These are phyloP conservation scores for Neonectria coccinea DNA, from an alignment of 2,329 filamentous ascomycete species.

Conservation along the genomic window DNA sequence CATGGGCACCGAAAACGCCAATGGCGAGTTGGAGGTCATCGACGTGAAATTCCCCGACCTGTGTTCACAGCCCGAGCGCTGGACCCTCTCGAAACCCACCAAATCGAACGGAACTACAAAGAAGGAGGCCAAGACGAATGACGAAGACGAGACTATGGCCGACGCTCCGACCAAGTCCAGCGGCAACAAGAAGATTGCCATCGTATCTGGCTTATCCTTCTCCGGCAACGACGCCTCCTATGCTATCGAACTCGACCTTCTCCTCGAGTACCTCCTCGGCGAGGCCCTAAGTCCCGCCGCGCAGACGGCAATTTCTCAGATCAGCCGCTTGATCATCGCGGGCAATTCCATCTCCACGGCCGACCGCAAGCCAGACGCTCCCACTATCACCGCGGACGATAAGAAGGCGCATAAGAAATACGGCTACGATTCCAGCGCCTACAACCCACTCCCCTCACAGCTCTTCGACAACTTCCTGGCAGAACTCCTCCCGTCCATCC, in stretches of 20 bases:
- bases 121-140: conserved; percentile 50
- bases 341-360: conserved; percentile 88
- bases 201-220: conserved; percentile 90
- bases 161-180: conserved; percentile 50
- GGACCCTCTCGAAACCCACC: conserved; percentile 72
- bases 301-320: conserved; percentile 71
- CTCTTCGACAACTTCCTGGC: conserved; percentile 87
- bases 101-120: conserved; percentile 46
- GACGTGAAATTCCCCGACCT: conserved; percentile 91
- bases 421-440: conserved; percentile 89
- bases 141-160: conserved; percentile 69
- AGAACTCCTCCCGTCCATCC: conserved; percentile 84
- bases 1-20: conserved; percentile 90
- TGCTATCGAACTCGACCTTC: conserved; percentile 78
- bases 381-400: conserved; percentile 54
- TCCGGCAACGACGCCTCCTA: conserved; percentile 79
- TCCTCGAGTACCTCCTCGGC: conserved; percentile 89
- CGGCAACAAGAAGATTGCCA: conserved; percentile 76
- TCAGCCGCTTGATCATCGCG: conserved; percentile 89
- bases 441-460: conserved; percentile 87
- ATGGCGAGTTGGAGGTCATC: conserved; percentile 92
- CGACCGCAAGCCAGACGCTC: conserved; percentile 48
- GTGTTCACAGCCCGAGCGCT: conserved; percentile 82
- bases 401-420: conserved; percentile 79
- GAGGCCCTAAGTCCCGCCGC: conserved; percentile 74